Conservation (phyloP, 2,329 filamentous ascomycete genomes). For the Colletotrichum sp. region DNA sequence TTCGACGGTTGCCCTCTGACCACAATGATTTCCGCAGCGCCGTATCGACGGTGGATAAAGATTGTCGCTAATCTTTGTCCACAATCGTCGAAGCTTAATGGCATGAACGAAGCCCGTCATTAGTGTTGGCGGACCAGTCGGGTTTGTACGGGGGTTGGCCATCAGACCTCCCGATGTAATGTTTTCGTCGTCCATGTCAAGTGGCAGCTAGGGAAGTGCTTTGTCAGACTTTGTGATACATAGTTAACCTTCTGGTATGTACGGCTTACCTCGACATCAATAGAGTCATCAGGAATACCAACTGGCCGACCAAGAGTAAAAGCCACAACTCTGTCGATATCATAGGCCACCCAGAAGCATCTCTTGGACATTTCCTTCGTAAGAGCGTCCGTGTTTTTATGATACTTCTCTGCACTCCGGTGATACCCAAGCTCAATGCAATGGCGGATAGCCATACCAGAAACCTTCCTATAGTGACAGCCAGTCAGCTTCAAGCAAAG, state of each 20-base stretch:
- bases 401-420: conserved; percentile 26
- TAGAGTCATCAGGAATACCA: conserved; percentile 27
- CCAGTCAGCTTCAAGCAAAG: neutral
- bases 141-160: conserved; percentile 20
- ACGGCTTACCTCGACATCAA: conserved; percentile 30
- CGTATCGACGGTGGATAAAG: conserved; percentile 24
- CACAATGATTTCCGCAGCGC: neutral
- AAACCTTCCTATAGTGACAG: conserved; percentile 27
- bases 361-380: conserved; percentile 32
- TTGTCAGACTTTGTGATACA: no score
- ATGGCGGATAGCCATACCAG: conserved; percentile 36
- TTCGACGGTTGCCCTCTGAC: neutral
- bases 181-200: conserved; percentile 33
- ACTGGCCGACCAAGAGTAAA: conserved; percentile 35
- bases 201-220: conserved; percentile 22
- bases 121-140: conserved; percentile 23
- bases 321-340: conserved; percentile 33
- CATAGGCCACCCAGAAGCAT: conserved; percentile 37
- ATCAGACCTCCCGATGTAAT: conserved; percentile 26
- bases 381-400: conserved; percentile 19
- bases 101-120: conserved; percentile 34
- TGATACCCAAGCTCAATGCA: conserved; percentile 40
- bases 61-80: conserved; percentile 30
- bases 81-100: conserved; percentile 31
- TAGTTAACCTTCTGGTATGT: no score